phyloP scores from a whole-genome alignment of 352 stramenopile genomes.

The Aphanomyces astaci region DNA sequence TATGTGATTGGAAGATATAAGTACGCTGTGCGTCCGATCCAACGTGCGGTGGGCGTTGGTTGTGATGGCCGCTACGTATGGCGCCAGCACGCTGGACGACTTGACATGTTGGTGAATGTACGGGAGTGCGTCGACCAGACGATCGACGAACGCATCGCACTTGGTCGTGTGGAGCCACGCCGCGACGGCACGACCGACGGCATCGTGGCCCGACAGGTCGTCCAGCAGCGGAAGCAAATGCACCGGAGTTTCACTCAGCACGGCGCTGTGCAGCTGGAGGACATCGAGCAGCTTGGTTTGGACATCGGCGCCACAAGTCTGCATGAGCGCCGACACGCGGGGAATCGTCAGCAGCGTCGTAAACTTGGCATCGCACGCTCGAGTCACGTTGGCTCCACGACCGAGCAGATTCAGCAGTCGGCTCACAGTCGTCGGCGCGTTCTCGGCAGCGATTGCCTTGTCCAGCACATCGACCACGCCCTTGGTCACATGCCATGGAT shows the following conservation, averaged over 20 bases:
- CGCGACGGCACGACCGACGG: constrained; percentile 21
- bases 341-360: neutral
- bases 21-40: neutral
- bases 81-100: neutral
- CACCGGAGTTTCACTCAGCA: constrained; percentile 37
- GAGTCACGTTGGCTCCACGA: neutral
- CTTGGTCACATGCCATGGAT: neutral
- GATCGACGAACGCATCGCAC: constrained; percentile 1
- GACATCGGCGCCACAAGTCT: constrained; percentile 21
- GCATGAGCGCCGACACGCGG: neutral
- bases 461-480: neutral
- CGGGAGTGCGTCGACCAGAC: constrained; percentile 14
- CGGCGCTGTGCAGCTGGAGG: constrained; percentile 27
- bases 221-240: constrained; percentile 42
- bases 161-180: neutral
- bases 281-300: constrained; percentile 35
- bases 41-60: neutral
- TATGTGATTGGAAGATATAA: neutral
- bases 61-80: neutral
- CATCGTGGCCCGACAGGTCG: constrained; percentile 28
- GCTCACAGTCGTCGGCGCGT: neutral
- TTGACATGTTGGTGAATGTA: neutral
- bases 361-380: neutral
- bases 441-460: neutral
- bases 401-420: neutral